Percentiles rank a stretch among this genome's conserved stretches.
Conservation (phyloP, 257 asterid species). For the Leonotis leonurus region DNA sequence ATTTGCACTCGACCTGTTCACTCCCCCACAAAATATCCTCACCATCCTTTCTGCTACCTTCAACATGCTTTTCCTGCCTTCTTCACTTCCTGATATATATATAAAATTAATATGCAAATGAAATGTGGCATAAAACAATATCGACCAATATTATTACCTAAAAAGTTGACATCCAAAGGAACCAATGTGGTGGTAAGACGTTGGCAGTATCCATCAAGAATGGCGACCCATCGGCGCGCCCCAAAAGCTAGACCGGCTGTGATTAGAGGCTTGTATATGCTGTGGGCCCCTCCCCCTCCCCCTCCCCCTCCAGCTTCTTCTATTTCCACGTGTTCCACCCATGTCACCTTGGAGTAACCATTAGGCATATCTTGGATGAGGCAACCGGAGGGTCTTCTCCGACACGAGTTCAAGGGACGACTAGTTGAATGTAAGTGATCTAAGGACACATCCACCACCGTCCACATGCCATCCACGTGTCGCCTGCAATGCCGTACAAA, state of each 20-base stretch:
- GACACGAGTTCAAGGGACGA: slow-evolving; percentile 6
- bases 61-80: slow-evolving; percentile 21
- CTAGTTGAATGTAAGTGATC: slow-evolving; percentile 17
- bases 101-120: neutral
- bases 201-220: slow-evolving; percentile 38
- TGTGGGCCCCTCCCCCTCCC: slow-evolving; percentile 14
- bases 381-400: slow-evolving; percentile 61
- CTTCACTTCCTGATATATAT: neutral
- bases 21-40: slow-evolving; percentile 22
- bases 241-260: slow-evolving; percentile 51
- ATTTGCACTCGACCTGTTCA: slow-evolving; percentile 20
- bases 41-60: slow-evolving; percentile 38
- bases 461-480: slow-evolving; percentile 38
- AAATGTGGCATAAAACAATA: neutral
- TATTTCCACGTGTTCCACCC: slow-evolving; percentile 62
- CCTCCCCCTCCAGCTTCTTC: too few relatives aligned
- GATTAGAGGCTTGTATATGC: slow-evolving; percentile 34
- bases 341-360: slow-evolving; percentile 42
- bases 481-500: slow-evolving; percentile 35
- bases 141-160: neutral
- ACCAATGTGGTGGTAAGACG: slow-evolving; percentile 18
- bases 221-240: slow-evolving; percentile 46
- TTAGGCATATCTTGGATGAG: slow-evolving; percentile 34
- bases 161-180: neutral
- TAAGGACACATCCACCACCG: slow-evolving; percentile 43